Evolutionary conservation across 495 filamentous ascomycete species (phyloP), one percentile per base, ranked within the genome.

Genomic region (Lepraria neglecta): DNA sequence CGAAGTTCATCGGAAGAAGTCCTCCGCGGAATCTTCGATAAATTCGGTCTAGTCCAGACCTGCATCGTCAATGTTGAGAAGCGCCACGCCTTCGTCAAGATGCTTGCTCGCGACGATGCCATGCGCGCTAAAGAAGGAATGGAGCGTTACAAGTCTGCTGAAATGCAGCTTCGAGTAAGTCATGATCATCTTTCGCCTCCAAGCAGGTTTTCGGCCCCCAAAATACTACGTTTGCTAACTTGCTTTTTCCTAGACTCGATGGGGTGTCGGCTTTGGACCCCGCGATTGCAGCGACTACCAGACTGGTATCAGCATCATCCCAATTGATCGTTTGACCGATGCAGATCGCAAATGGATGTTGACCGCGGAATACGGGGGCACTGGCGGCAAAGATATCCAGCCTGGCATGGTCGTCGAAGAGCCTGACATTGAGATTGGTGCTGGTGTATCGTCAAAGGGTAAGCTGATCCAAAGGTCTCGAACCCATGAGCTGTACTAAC

Each of bases 51-150:
- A 50, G 95, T 99, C 1, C 94, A 99, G 69, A 95, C 91, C 12
- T 96, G 91, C 73, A 99, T 99, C 63, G 92, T 97, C 68, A 96
- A 97, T 74, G 86, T 87, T 61, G 95, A 97, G 66, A 97, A 96
- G 74, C 88, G 94, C 27, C 95, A 97, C 74, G 94, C 94, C 14
- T 99, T 99, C 68, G 92, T 99, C 64, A 99, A 99, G 73, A 97
- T 99, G 94, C 81, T 91, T 60, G 89, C 81, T 58, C 91, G 95
- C 28, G 77, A 81, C 33, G 91, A 97, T 70, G 92, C 94, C 12
- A 80, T 96, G 31, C 73, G 70, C 55, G 94, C 94, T 54, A 90
- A 94, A 63, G 83, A 87, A n/a, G 90, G 86, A 46, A 97, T 97
- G 91, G 91, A 96, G 66, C 86, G 84, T 5, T 80, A 84, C 65